Evolutionary conservation across 2,329 filamentous ascomycete genomes (phyloP).

Genomic region (Diaporthe aspalathi): DNA sequence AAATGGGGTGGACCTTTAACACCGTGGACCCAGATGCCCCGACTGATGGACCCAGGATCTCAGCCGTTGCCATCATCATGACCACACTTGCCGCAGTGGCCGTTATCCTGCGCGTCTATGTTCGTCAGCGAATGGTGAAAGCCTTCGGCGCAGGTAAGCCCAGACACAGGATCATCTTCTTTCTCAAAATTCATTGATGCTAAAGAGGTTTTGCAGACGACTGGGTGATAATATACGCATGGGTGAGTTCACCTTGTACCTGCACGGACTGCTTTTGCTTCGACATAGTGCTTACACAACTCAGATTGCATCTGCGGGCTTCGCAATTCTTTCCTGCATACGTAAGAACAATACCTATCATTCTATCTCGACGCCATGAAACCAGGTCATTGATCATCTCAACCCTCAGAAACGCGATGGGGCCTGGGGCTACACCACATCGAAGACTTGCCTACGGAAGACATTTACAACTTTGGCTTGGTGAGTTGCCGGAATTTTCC

Average conservation of each 20-base stretch:
- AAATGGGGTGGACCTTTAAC: conserved; percentile 54
- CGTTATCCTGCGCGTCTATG: conserved; percentile 50
- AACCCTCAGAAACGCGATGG: conserved; percentile 55
- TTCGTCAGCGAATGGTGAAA: conserved; percentile 49
- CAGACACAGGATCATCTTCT: too few species aligned
- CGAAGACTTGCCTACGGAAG: conserved; percentile 51
- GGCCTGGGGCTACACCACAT: conserved; percentile 52
- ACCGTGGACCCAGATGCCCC: conserved; percentile 47
- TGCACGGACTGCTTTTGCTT: not conserved
- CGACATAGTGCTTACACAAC: conserved; percentile 8
- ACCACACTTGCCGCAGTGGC: conserved; percentile 48
- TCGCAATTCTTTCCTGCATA: conserved; percentile 49
- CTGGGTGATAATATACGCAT: conserved; percentile 47
- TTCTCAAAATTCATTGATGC: not conserved
- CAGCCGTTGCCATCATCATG: conserved; percentile 46
- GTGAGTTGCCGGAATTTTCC: conserved; percentile 41
- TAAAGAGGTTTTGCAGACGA: conserved; percentile 43
- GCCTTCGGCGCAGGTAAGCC: conserved; percentile 50
- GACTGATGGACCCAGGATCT: conserved; percentile 50
- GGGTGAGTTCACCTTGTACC: conserved; percentile 42
- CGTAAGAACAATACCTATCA: conserved; percentile 46
- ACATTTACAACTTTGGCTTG: conserved; percentile 53
- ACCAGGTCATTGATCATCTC: not conserved
- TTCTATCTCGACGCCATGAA: not conserved
- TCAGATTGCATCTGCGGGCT: conserved; percentile 50